Base-by-base conservation (phyloP, 768 basidiomycete genomes). In the Trametes cinnabarina region DNA sequence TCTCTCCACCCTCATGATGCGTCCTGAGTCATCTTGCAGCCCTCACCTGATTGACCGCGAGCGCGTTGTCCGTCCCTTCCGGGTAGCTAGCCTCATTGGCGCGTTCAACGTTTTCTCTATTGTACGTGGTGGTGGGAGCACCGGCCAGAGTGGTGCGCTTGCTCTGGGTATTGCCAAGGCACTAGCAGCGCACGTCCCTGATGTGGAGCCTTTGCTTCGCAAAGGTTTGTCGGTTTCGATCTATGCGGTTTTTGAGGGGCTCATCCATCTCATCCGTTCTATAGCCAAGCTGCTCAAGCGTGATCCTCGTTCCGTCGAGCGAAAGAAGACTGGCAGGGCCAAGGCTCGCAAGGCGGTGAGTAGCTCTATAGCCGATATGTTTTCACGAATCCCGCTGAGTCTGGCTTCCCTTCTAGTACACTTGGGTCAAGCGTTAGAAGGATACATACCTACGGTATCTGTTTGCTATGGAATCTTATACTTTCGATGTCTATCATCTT, bases 291-390 rank as follows among this genome's bases (percentile, higher is more conserved):
- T 95, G 46, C 74, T 93, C 57, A 84, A 85, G 71, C 86, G 95
- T 66, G 96, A 99, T 78, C 93, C 94, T 44, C 88, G 97, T 73
- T 92, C 96, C 92, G 95, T 97, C 28, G 96, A 99, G 76, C 82
- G 96, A 66, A 99, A 99, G 78, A 99, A 99, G 82, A 92, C 96
- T 15, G 92, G 92, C 57, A 72, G 85, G 67, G 84, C 89, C 58
- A 97, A 97, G 78, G 94, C 96, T 58, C 86, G 95, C 73, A 94
- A 95, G 76, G 81, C 82, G 76, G 93, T 94, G 73, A 42, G 91
- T 85, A n/a, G 14, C 37, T 55, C 56, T 30, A n/a, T 37, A 37
- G 46, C 10, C 44, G 23, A 19, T 19, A 35, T 34, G 42, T 34
- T 59, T 43, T 62, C 37, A 62, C 15, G 51, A 20, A 4, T 19